Base-by-base conservation (phyloP, 345 rosid genomes). In the Aurinia saxatilis region DNA sequence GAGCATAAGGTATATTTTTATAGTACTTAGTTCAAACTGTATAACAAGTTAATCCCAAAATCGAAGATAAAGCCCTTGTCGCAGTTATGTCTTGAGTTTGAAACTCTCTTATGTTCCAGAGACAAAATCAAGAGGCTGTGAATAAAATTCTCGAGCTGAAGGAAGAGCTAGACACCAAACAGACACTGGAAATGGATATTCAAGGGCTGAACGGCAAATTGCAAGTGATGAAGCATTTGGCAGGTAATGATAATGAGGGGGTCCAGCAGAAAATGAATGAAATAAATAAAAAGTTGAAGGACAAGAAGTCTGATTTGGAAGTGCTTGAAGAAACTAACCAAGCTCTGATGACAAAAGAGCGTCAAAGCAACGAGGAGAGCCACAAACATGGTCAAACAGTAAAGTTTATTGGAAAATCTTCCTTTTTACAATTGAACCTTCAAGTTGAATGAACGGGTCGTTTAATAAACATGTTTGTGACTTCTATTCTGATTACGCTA, bases 131-230 rank as follows among this genome's bases (percentile, higher is more conserved):
- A 72, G 85, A 77, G 58, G 88, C 85, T 41, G 47, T 87, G 29
- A 69, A 51, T 23, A 87, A 79, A 78, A 80, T 92, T 30, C 81
- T 92, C 57, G 64, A 65, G 67, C 79, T 89, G 60, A 88, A 92
- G 77, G 77, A 71, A 53, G 81, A 90, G 76, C 76, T 90, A 57
- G 91, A 85, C 55, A 85, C 79, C 8, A 87, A 85, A 67, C 95
- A 92, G 75, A 84, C 86, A 76, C 36, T 92, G 57, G 89, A 92
- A 66, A 82, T 89, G 91, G 98, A 85, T 74, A 92, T 92, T 60
- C 81, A 79, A 73, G 98, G 87, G 57, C 58, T 92, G 39, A 86
- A 82, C 75, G 95, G 98, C 7, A 85, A 89, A 68, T 23, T 88
- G 18, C 80, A 82, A 70, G 92, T 92, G 72, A 81, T 88, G 88